Base-by-base conservation (phyloP, 441 rosid genomes). In the Gossypium davidsonii region DNA sequence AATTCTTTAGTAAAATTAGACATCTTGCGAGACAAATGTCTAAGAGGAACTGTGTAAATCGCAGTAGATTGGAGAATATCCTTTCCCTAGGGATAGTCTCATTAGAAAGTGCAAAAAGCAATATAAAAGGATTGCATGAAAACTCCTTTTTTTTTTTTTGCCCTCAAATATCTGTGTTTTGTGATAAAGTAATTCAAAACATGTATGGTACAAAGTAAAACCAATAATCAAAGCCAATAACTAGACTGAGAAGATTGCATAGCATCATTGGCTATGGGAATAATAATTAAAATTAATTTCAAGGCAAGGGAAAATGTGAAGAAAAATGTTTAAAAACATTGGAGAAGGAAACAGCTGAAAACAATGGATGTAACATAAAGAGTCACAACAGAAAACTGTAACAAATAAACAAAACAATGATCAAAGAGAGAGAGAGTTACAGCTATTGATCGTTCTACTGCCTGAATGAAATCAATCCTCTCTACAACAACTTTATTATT, bases 361-460 rank as follows among this genome's bases (percentile, higher is more conserved):
- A 6, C 4, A 15, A 49, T 48, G 23, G 25, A 23, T 6, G 21
- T 46, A 8, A 72, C 1, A 23, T 4, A 72, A 31, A 9, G n/a
- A 76, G 53, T 18, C 21, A 8, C 14, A 56, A 69, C n/a, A 53
- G 20, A 57, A 53, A 18, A 53, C 12, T 18, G 8, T 12, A 28
- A 42, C 20, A 76, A 52, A 55, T 28, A 11, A 1, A 14, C 6
- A 48, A 65, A 53, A 20, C 0, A 1, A 3, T n/a, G 9, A 9
- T 64, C 4, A 39, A 62, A 51, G 53, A 64, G 66, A 80, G 79
- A 76, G 71, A 44, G 71, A 21, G 23, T 78, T 87, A 95, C 99
- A 59, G 99, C 99, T 81, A 93, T 83, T 23, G 95, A 84, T 73
- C 99, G 89, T 79, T 95, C 99, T 61, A 95, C 97, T 15, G 98